Evolutionary conservation across 805 yeast species (phyloP).

Genomic region (Myxozyma neotropica): DNA sequence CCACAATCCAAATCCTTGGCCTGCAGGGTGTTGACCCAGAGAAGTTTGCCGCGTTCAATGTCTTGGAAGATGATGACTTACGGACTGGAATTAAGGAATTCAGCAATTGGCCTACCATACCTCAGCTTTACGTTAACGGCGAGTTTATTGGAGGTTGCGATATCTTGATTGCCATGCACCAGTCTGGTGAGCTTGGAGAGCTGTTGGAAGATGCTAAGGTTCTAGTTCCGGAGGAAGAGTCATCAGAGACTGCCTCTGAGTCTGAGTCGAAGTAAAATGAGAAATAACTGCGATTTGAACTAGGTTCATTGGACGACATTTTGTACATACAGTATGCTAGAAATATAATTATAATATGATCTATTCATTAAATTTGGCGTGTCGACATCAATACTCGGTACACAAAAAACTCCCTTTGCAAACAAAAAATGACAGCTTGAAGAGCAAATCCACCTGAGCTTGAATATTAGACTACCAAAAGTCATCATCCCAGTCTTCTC

Average conservation of each 20-base stretch:
- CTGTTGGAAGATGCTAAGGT: slow-evolving; percentile 56
- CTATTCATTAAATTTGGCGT: background rate
- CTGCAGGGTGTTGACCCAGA: slow-evolving; percentile 96
- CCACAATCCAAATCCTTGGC: slow-evolving; percentile 89
- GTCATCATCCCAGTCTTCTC: slow-evolving; percentile 59
- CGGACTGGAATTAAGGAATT: slow-evolving; percentile 95
- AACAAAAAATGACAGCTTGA: too few relatives aligned
- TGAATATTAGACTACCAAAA: slow-evolving; percentile 47
- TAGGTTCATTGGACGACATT: background rate
- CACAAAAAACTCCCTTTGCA: too few relatives aligned
- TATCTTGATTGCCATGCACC: slow-evolving; percentile 88
- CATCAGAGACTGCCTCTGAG: slow-evolving; percentile 1
- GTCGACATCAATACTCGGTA: too few relatives aligned
- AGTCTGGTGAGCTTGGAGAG: slow-evolving; percentile 85
- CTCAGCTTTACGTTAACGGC: slow-evolving; percentile 83
- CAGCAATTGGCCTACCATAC: slow-evolving; percentile 98
- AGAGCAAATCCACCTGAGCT: too few relatives aligned
- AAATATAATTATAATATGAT: background rate
- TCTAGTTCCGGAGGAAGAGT: slow-evolving; percentile 9
- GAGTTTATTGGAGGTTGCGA: slow-evolving; percentile 99
- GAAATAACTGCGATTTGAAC: too few relatives aligned
- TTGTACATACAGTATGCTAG: slow-evolving; percentile 2
- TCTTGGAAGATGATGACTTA: slow-evolving; percentile 88
- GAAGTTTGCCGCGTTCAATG: slow-evolving; percentile 96
- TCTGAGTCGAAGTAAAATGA: background rate